Conservation (phyloP, 345 rosid species). For the Schrenkiella parvula region DNA sequence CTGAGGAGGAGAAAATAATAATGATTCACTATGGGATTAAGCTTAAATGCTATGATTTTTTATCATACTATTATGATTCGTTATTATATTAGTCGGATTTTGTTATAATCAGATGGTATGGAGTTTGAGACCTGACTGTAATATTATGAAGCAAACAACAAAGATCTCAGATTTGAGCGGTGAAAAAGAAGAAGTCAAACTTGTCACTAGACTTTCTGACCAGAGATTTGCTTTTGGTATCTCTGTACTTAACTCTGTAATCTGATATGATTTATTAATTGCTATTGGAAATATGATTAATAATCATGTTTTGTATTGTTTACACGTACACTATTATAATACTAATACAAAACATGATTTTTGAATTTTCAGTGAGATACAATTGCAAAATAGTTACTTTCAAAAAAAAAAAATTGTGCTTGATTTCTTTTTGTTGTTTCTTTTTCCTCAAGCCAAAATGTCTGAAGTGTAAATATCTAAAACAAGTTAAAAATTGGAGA, state of each 20-base stretch:
- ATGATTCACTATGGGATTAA: slow-evolving; percentile 18
- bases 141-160: slow-evolving; percentile 7
- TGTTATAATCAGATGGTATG: not conserved
- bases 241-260: not conserved
- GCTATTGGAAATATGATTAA: not conserved
- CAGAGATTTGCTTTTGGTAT: not conserved
- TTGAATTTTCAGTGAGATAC: not conserved
- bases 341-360: not conserved
- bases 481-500: slow-evolving; percentile 6
- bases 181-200: not conserved
- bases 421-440: not conserved
- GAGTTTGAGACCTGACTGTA: slow-evolving; percentile 12
- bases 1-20: slow-evolving; percentile 17
- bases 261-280: not conserved
- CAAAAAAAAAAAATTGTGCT: not conserved
- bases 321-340: not conserved
- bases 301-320: no score
- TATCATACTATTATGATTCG: slow-evolving; percentile 18
- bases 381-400: no score
- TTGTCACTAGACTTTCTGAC: not conserved
- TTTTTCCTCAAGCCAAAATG: no score
- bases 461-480: not conserved
- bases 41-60: not conserved
- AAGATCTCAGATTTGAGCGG: not conserved
- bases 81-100: slow-evolving; percentile 9